phyloP scores from a whole-genome alignment of 2,329 filamentous ascomycete genomes.

The Aspergillus spinulosporus region DNA sequence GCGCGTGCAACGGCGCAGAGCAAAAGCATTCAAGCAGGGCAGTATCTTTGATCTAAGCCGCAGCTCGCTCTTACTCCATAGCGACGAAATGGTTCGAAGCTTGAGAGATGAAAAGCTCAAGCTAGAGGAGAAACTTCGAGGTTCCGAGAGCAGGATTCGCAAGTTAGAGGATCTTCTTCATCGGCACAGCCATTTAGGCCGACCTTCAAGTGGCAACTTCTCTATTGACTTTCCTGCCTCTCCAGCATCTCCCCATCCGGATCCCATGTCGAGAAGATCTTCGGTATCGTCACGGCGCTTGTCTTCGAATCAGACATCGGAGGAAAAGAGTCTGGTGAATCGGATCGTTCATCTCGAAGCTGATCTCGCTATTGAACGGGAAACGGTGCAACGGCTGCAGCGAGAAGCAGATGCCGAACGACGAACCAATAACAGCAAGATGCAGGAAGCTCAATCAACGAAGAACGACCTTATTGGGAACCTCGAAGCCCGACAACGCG shows the following conservation, averaged over 20 bases:
- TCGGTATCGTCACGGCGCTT: constrained; percentile 62
- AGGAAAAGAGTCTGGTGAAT: constrained; percentile 63
- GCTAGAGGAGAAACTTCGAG: constrained; percentile 71
- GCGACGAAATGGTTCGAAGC: constrained; percentile 75
- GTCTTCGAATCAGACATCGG: constrained; percentile 59
- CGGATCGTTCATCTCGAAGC: constrained; percentile 70
- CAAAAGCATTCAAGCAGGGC: constrained; percentile 94
- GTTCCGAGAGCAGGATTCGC: constrained; percentile 84
- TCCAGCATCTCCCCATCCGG: constrained; percentile 25
- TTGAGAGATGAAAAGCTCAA: constrained; percentile 81
- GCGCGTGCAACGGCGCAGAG: constrained; percentile 79
- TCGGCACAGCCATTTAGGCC: constrained; percentile 65
- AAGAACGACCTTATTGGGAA: constrained; percentile 94
- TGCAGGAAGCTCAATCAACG: constrained; percentile 85
- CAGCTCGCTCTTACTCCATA: constrained; percentile 79
- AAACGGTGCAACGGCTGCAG: constrained; percentile 65
- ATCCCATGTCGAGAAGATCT: constrained; percentile 55
- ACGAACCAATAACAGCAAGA: constrained; percentile 62
- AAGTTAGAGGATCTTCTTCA: constrained; percentile 91
- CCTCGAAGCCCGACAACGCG: constrained; percentile 85
- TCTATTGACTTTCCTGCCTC: constrained; percentile 16
- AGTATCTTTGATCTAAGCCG: constrained; percentile 92
- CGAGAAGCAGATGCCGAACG: constrained; percentile 65
- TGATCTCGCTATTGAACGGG: constrained; percentile 73
- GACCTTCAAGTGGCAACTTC: constrained; percentile 55